Evolutionary conservation across 2,329 filamentous ascomycete genomes (phyloP), one percentile per base, ranked within the genome.

Genomic region (Fusarium globosum): DNA sequence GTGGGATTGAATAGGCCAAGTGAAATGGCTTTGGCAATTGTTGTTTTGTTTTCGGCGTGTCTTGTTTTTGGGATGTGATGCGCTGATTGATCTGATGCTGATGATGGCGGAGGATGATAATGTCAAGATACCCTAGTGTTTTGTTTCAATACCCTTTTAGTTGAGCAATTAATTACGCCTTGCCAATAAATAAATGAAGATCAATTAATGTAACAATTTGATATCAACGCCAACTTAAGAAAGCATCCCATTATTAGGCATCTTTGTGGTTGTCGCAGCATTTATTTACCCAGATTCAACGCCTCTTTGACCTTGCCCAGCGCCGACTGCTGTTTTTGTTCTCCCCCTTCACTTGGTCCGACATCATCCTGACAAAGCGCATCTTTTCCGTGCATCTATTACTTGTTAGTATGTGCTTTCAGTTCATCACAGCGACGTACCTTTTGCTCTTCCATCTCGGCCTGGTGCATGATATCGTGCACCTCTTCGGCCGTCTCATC

Each of bases 401-500:
- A 3, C 7, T 10, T 1, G 30, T 73, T 13, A 70, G 61, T 42
- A 8, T 1, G 9, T 10, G 20, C 3, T 10, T 7, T 18, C 2
- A 14, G 2, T 1, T 10, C 1, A 13, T 4, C 7, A 0, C 9
- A 7, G 8, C 5, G 13, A 4, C 6, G 18, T 39, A 79, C 79
- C 60, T 73, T 76, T 56, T 82, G 80, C 58, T 82, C 80, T 51
- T 82, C 80, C 1, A 76, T n/a, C 56, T 82, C 81, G 36, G 80
- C 81, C 7, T 75, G 61, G 55, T 82, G 80, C 23, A 82, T 82
- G 49, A 82, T 75, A 23, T 82, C 81, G 51, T 82, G 81, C 12
- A 67, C 65, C 60, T 81, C 80, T 12, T 78, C 58, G 21, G 80
- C 81, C 30, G 75, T 77, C 71, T 81, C 79, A 43, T 81, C 80